These are phyloP conservation scores for Aspergillus piperis DNA, from an alignment of 2,329 filamentous ascomycete species.

Conservation along the genomic window DNA sequence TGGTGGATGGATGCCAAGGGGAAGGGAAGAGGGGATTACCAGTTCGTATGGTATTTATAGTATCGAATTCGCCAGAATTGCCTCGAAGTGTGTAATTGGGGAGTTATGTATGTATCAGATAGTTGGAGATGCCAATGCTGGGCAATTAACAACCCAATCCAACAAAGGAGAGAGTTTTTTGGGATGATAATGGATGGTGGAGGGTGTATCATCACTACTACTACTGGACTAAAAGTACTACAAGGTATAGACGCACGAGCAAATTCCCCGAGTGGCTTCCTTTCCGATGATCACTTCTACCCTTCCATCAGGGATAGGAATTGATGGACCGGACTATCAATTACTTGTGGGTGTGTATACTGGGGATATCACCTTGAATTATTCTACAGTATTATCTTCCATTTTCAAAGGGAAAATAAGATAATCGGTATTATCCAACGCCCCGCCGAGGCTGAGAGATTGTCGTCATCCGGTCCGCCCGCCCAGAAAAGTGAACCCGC, in stretches of 20 bases:
- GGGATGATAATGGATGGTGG: too few relatives aligned
- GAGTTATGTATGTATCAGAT: too few relatives aligned
- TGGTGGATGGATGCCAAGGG: too few relatives aligned
- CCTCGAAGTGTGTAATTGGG: not conserved
- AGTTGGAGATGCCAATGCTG: not conserved
- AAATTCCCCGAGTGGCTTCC: not conserved
- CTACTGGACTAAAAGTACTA: too few relatives aligned
- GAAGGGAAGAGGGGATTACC: too few relatives aligned
- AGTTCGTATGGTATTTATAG: not conserved
- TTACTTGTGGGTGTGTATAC: too few relatives aligned
- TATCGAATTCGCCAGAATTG: not conserved
- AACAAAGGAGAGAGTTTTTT: too few relatives aligned
- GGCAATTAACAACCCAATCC: not conserved
- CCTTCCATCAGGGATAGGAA: not conserved
- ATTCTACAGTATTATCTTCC: too few relatives aligned
- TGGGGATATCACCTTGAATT: too few relatives aligned
- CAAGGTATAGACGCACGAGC: not conserved
- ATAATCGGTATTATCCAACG: not conserved
- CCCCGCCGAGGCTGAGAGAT: not conserved
- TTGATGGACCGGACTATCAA: too few relatives aligned
- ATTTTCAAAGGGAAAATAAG: too few relatives aligned
- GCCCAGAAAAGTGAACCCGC: not conserved
- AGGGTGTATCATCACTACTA: too few relatives aligned
- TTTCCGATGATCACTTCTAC: not conserved
- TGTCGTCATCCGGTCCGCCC: not conserved